These are phyloP conservation scores for Polytrichum formosum DNA, from an alignment of 225 moss, liverwort and hornwort species.

Conservation along the genomic window DNA sequence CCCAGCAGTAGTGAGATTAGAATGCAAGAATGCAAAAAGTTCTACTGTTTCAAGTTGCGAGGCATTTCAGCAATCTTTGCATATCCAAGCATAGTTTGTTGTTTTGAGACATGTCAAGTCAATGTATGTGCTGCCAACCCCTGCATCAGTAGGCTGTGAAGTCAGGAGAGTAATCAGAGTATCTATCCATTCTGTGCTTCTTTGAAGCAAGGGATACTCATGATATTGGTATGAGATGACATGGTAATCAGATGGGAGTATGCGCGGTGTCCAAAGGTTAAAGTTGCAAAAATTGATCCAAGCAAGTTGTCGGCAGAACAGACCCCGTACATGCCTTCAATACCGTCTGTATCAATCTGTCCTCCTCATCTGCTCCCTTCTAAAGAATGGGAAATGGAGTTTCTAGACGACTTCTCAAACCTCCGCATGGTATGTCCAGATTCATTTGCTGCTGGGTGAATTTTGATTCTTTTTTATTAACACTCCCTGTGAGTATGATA, in stretches of 20 bases:
- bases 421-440: conserved; percentile 66
- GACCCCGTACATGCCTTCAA: conserved; percentile 85
- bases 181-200: too few species aligned
- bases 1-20: too few species aligned
- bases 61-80: too few species aligned
- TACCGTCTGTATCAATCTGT: conserved; percentile 64
- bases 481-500: neutral
- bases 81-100: too few species aligned
- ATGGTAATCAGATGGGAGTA: conserved; percentile 72
- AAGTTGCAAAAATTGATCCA: conserved; percentile 75
- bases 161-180: too few species aligned
- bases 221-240: too few species aligned
- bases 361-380: conserved; percentile 68
- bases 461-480: neutral
- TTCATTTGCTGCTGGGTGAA: neutral
- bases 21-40: too few species aligned
- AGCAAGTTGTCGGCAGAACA: conserved; percentile 70
- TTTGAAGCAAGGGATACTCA: too few species aligned
- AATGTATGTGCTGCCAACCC: too few species aligned
- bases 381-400: conserved; percentile 77
- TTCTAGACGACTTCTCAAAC: conserved; percentile 67
- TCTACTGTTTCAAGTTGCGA: too few species aligned
- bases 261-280: conserved; percentile 88
- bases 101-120: too few species aligned
- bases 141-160: too few species aligned